Conservation (phyloP, 495 filamentous ascomycete species). For the Aspergillus ellipticus region DNA sequence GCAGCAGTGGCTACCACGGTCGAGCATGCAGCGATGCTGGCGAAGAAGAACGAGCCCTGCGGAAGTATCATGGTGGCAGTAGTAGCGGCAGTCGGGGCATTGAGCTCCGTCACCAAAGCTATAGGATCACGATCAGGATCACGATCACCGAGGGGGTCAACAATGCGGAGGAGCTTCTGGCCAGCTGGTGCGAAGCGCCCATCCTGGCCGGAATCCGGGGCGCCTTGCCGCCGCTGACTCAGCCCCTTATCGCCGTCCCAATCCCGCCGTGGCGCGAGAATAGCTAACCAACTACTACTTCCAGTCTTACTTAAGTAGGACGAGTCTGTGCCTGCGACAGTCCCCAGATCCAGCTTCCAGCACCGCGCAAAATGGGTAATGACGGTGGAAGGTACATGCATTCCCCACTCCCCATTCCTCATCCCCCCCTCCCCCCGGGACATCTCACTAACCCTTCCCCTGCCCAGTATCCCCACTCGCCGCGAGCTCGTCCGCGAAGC, state of each 20-base stretch:
- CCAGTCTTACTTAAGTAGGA: too few relatives aligned
- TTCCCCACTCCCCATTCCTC: neutral
- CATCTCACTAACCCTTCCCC: neutral
- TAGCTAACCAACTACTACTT: too few relatives aligned
- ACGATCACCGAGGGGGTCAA: too few relatives aligned
- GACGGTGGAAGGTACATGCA: constrained; percentile 71
- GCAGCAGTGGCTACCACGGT: constrained; percentile 31
- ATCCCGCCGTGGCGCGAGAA: constrained; percentile 9
- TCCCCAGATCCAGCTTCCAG: too few relatives aligned
- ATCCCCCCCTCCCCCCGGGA: neutral
- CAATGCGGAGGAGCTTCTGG: constrained; percentile 38
- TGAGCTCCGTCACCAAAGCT: constrained; percentile 24
- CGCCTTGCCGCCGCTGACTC: constrained; percentile 27
- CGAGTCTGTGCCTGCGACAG: too few relatives aligned
- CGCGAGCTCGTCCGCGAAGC: constrained; percentile 93
- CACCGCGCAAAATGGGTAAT: constrained; percentile 94
- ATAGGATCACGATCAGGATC: too few relatives aligned
- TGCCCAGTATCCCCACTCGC: constrained; percentile 76
- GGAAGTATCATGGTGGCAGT: constrained; percentile 39
- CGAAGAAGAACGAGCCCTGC: constrained; percentile 36
- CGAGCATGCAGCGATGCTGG: constrained; percentile 36
- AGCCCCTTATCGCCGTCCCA: constrained; percentile 18
- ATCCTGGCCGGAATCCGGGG: constrained; percentile 8
- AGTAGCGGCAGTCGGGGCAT: constrained; percentile 20
- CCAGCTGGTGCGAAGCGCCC: constrained; percentile 33